Conservation (phyloP, 192 early-diverging fungal genomes). For the Spizellomyces punctatus region DNA sequence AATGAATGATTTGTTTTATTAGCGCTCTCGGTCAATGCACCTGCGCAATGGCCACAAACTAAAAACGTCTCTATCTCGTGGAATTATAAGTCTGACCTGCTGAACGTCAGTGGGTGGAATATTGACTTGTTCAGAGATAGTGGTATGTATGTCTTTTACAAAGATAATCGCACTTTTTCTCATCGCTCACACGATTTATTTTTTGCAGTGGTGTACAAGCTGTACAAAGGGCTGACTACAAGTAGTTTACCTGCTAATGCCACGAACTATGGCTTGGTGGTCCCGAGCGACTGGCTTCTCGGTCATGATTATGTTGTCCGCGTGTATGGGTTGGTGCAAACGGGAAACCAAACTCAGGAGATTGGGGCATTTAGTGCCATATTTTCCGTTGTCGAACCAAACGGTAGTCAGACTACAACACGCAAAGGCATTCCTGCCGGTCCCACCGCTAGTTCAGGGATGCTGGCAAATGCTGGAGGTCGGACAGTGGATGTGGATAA, state of each 20-base stretch:
- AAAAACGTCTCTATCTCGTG: constrained; percentile 9
- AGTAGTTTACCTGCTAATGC: neutral
- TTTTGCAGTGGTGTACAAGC: constrained; percentile 3
- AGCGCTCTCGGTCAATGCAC: neutral
- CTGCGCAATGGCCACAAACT: neutral
- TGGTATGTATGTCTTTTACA: neutral
- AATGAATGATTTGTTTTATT: too few species aligned
- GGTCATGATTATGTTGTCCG: neutral
- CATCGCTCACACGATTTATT: neutral
- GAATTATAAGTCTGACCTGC: neutral
- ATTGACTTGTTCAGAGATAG: constrained; percentile 15
- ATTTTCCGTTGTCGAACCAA: neutral
- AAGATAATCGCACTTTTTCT: neutral
- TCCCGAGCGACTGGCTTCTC: neutral
- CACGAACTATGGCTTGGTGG: neutral
- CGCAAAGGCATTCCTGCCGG: too few species aligned
- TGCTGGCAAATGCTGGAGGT: too few species aligned
- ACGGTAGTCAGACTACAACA: too few species aligned
- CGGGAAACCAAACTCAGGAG: neutral
- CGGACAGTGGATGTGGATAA: too few species aligned
- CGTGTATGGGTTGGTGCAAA: neutral
- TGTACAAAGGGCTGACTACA: neutral
- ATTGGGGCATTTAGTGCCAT: neutral
- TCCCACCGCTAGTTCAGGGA: too few species aligned
- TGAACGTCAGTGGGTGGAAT: constrained; percentile 1